Evolutionary conservation across 139 green algal species (phyloP).

Genomic region (Micractinium conductrix): DNA sequence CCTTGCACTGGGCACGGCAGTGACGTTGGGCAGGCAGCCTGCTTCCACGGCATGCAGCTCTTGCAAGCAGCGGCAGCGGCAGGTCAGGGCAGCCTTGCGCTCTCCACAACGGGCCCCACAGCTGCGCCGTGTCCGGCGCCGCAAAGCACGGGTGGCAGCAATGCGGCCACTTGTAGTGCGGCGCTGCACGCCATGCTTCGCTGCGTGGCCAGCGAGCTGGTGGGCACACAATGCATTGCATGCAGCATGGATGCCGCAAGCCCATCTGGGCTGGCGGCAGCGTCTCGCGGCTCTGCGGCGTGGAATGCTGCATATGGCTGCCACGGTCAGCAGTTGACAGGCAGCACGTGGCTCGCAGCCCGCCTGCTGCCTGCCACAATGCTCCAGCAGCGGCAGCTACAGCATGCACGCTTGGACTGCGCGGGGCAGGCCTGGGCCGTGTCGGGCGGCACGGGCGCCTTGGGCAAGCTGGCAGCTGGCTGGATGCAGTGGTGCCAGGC

Average conservation of each 20-base stretch:
- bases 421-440: slow-evolving; percentile 27
- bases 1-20: no score
- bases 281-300: not conserved
- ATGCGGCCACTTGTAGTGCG: not conserved
- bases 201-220: slow-evolving; percentile 17
- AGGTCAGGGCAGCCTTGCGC: not conserved
- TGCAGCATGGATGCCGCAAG: not conserved
- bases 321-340: slow-evolving; percentile 7
- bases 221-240: not conserved
- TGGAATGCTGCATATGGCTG: not conserved
- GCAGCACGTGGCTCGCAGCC: not conserved
- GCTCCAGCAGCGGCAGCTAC: not conserved
- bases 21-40: not conserved
- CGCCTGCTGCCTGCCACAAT: not conserved
- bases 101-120: not conserved
- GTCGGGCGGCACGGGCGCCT: slow-evolving; percentile 30
- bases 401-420: not conserved
- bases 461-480: slow-evolving; percentile 24
- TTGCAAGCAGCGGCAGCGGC: not conserved
- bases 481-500: slow-evolving; percentile 30
- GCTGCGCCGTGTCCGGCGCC: not conserved
- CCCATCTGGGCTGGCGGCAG: no score
- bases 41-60: not conserved
- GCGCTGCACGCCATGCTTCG: slow-evolving; percentile 23
- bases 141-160: not conserved